Evolutionary conservation across 805 yeast genomes (phyloP).

Genomic region (Teunomyces tritomae): DNA sequence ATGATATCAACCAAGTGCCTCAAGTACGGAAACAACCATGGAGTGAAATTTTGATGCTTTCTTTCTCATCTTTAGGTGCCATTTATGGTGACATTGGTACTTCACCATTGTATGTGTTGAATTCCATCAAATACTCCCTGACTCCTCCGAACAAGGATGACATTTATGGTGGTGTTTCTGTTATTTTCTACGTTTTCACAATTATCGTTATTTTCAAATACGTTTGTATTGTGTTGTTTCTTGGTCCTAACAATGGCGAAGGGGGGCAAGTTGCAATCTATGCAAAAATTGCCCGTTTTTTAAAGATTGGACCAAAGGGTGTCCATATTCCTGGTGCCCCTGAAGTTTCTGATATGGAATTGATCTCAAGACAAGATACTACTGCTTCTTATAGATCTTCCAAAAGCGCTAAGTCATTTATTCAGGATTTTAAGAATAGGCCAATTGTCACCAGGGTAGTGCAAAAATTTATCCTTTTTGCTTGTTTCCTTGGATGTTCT

Average conservation of each 20-base stretch:
- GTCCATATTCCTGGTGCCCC: constrained; percentile 42
- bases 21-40: constrained; percentile 13
- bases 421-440: constrained; percentile 15
- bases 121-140: constrained; percentile 28
- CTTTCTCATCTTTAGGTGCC: constrained; percentile 55
- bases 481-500: constrained; percentile 54
- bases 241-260: constrained; percentile 58
- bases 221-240: constrained; percentile 43
- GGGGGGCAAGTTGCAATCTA: constrained; percentile 68
- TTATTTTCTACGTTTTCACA: constrained; percentile 55
- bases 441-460: constrained; percentile 27
- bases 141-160: constrained; percentile 36
- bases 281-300: constrained; percentile 50
- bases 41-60: constrained; percentile 24
- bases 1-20: neutral
- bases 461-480: constrained; percentile 30
- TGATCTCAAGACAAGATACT: constrained; percentile 38
- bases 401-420: constrained; percentile 10
- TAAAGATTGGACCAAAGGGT: constrained; percentile 47
- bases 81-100: constrained; percentile 65
- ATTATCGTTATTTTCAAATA: constrained; percentile 54
- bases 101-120: constrained; percentile 53
- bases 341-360: constrained; percentile 26
- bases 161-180: constrained; percentile 49
- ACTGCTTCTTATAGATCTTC: constrained; percentile 22